Evolutionary conservation across 2,329 filamentous ascomycete genomes (phyloP), one percentile per base, ranked within the genome.

Genomic region (Xylariomycetidae sp.): DNA sequence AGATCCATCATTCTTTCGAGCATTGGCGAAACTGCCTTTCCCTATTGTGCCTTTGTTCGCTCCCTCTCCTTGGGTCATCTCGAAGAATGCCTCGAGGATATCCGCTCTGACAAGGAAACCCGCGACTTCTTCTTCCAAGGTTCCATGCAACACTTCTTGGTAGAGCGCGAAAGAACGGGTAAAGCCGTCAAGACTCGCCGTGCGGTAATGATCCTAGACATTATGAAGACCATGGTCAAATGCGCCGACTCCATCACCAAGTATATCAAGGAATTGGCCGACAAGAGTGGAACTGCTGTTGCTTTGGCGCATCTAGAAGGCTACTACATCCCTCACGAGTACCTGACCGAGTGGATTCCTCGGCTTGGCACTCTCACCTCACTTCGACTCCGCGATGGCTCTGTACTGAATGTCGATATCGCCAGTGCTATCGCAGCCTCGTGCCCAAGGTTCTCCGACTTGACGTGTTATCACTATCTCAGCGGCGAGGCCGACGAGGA

Each of bases 11-110:
- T 83, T 37, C 61, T 77, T 6, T 86, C 82, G 7, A 76, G 76
- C 37, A 58, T 80, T 26, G 73, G 69, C 16, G 59, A 64, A 42
- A 84, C 82, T 0, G 60, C 75, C 13, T 81, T 77, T 41, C 80
- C 81, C 0, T 88, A 88, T 52, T 82, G 75, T 47, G 66, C 74
- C 23, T 85, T 82, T 56, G 72, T 86, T 35, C 74, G 71, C 35
- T 65, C 68, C 17, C 63, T 87, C 23, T 74, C 81, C 43, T 66
- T 86, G 8, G 65, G 74, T 33, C 75, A 81, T 48, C 63, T 86
- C 1, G 58, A 63, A 9, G 60, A 74, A 25, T 63, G 83, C 15
- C 63, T 86, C 2, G 66, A 72, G 8, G 72, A 80, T 36, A 63
- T 72, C 22, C 39, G 40, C 7, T 48, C 53, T 18, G 49, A 58